Evolutionary conservation across 2,329 filamentous ascomycete genomes (phyloP), one percentile per base, ranked within the genome.

Genomic region (Calcarisporium arbuscula): DNA sequence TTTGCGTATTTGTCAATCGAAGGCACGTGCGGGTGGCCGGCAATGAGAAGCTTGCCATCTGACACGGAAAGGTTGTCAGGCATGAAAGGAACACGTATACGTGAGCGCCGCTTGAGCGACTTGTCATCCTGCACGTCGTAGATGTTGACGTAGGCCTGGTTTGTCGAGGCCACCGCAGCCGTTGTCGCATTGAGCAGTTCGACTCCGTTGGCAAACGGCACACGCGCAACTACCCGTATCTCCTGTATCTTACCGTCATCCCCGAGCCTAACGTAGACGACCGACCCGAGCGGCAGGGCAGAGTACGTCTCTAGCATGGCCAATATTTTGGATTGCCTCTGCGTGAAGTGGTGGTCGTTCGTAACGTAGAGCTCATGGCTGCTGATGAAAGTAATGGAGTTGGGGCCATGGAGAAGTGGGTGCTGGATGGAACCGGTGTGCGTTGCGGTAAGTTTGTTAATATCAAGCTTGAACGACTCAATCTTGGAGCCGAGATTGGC

Each of bases 141-240:
- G 17, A 65, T 39, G 21, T 56, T 43, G 1, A 64, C 44, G 3
- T 42, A 37, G 5, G 43, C 39, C 9, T 31, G 38, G 25, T 37
- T 56, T 7, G 61, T 58, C 0, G 63, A 55, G 2, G 63, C 54
- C 9, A 67, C 55, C 1, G 52, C 64, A 2, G 64, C 37, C 0
- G 57, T 62, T 0, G 57, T 61, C 3, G 40, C 43, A 38, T 65
- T 64, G 5, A 67, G 28, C 1, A 65, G 39, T 19, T 56, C 56
- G 12, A 67, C 53, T 11, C 64, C 64, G 31, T 68, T 68, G 8
- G 64, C 53, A 28, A 62, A 68, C 8, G 63, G 41, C 2, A 59
- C 28, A 10, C 52, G 52, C 3, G 55, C 56, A 0, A 62, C 51
- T 1, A 61, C 33, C 5, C 51, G 49, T 6, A 40, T n/a, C n/a